Evolutionary conservation across 371 early-diverging fungal species (phyloP).

Genomic region (Gilbertella persicaria): DNA sequence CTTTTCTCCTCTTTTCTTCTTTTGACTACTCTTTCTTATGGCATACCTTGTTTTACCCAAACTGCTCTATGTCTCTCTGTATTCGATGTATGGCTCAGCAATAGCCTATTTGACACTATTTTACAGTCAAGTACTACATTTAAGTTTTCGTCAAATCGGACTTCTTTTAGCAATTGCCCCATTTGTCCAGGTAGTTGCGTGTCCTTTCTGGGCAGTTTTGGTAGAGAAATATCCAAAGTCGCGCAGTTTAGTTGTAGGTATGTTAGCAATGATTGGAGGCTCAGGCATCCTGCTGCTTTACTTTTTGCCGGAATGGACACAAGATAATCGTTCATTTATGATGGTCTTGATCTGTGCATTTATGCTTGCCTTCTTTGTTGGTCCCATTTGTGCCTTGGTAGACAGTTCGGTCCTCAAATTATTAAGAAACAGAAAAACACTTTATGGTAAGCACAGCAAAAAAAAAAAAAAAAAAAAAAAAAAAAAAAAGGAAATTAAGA

Average conservation of each 20-base stretch:
- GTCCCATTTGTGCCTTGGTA: conserved; percentile 32
- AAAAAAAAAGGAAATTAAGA: neutral
- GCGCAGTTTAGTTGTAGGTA: conserved; percentile 38
- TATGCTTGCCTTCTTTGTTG: conserved; percentile 39
- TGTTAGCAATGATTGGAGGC: conserved; percentile 33
- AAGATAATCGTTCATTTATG: conserved; percentile 7
- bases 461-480: neutral
- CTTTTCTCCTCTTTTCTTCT: neutral
- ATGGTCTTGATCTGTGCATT: conserved; percentile 16
- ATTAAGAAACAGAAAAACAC: conserved; percentile 34
- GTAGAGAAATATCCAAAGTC: conserved; percentile 31
- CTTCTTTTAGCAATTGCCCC: conserved; percentile 38
- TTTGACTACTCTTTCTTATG: neutral
- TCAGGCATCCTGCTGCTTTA: conserved; percentile 23
- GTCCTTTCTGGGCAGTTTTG: conserved; percentile 38
- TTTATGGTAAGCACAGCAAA: conserved; percentile 32
- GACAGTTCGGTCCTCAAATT: conserved; percentile 43
- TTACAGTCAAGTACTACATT: conserved; percentile 33
- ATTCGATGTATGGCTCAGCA: conserved; percentile 36
- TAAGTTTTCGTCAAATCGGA: conserved; percentile 39
- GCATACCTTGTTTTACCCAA: conserved; percentile 24
- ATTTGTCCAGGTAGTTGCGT: conserved; percentile 39
- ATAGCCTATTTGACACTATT: conserved; percentile 34
- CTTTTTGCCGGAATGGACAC: conserved; percentile 23
- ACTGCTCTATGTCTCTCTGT: conserved; percentile 32